Evolutionary conservation across 106 monocot genomes (phyloP).

Genomic region (Phalaenopsis equestris): DNA sequence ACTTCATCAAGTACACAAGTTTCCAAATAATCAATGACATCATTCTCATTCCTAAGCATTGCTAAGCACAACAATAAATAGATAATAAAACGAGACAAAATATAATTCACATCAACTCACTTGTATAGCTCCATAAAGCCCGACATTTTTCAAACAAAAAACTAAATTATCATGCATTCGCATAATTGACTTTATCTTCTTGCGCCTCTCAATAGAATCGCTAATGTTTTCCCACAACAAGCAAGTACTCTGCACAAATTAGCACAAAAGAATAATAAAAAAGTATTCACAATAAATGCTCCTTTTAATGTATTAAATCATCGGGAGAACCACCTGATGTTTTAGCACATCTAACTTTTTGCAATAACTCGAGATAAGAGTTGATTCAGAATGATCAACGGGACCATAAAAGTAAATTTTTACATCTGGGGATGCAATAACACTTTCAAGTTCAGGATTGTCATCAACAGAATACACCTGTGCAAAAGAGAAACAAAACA

Average conservation of each 20-base stretch:
- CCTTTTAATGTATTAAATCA: neutral
- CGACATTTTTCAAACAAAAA: slow-evolving; percentile 71
- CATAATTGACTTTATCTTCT: slow-evolving; percentile 44
- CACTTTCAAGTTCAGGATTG: slow-evolving; percentile 52
- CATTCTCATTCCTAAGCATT: neutral
- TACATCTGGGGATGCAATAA: slow-evolving; percentile 65
- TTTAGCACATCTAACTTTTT: slow-evolving; percentile 53
- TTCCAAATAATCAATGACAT: neutral
- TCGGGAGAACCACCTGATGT: slow-evolving; percentile 32
- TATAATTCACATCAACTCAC: slow-evolving; percentile 25
- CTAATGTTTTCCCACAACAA: slow-evolving; percentile 30
- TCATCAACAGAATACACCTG: slow-evolving; percentile 73
- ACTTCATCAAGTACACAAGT: neutral
- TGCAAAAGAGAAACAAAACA: neutral
- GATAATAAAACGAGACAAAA: neutral
- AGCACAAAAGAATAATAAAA: slow-evolving; percentile 13
- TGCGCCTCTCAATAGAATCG: slow-evolving; percentile 42
- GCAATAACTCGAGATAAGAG: slow-evolving; percentile 17
- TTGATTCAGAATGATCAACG: slow-evolving; percentile 18
- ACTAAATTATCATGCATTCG: slow-evolving; percentile 63
- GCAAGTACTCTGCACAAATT: slow-evolving; percentile 29
- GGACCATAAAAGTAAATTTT: slow-evolving; percentile 69
- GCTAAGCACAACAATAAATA: neutral
- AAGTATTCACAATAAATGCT: neutral
- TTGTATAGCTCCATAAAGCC: slow-evolving; percentile 58